Evolutionary conservation across 257 asterid genomes (phyloP).

Genomic region (Penstemon eatonii): DNA sequence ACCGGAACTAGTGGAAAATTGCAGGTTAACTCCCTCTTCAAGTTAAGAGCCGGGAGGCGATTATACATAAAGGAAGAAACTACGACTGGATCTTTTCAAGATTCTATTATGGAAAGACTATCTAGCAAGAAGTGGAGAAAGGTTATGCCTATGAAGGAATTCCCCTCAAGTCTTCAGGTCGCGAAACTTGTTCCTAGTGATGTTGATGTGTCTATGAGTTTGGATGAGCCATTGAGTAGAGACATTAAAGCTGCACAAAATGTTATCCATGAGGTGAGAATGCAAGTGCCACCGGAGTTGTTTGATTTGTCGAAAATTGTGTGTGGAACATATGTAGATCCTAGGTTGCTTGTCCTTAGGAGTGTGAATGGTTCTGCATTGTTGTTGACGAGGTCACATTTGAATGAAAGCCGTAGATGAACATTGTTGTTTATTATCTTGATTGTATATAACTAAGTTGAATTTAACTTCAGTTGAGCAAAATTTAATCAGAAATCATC

Average conservation of each 20-base stretch:
- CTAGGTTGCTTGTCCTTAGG: slow-evolving; percentile 74
- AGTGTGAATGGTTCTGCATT: slow-evolving; percentile 76
- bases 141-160: slow-evolving; percentile 54
- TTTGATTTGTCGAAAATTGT: slow-evolving; percentile 77
- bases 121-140: slow-evolving; percentile 78
- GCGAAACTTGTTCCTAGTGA: slow-evolving; percentile 66
- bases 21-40: slow-evolving; percentile 47
- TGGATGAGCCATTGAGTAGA: slow-evolving; percentile 53
- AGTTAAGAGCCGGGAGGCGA: slow-evolving; percentile 82
- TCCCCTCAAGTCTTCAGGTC: slow-evolving; percentile 82
- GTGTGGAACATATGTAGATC: slow-evolving; percentile 82
- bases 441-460: no score
- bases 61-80: slow-evolving; percentile 63
- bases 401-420: slow-evolving; percentile 28
- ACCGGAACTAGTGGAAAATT: slow-evolving; percentile 63
- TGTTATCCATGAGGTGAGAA: slow-evolving; percentile 61
- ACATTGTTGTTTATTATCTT: no score
- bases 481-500: no score
- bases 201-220: slow-evolving; percentile 54
- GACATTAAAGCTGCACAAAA: slow-evolving; percentile 44
- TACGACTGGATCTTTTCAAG: slow-evolving; percentile 33
- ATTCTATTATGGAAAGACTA: slow-evolving; percentile 50
- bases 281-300: slow-evolving; percentile 77
- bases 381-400: slow-evolving; percentile 56
- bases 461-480: no score